Conservation (phyloP, 148 eudicot species). For the Pharnaceum exiguum region DNA sequence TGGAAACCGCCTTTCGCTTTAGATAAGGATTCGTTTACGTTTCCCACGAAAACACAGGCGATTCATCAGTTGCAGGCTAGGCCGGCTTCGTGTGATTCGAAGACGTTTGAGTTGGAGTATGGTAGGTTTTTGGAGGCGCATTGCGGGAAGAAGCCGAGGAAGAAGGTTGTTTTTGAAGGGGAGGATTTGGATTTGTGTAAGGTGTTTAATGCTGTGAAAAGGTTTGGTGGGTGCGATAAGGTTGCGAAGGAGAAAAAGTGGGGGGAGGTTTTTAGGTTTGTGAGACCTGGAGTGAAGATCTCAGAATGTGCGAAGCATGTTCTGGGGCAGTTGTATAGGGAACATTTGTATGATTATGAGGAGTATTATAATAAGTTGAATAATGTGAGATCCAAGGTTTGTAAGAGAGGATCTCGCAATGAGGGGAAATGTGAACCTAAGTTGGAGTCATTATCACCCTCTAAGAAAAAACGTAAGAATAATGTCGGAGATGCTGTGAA, state of each 20-base stretch:
- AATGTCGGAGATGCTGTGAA: constrained; percentile 51
- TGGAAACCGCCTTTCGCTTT: constrained; percentile 95
- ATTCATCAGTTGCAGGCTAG: constrained; percentile 90
- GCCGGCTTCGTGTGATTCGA: constrained; percentile 76
- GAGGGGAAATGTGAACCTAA: constrained; percentile 38
- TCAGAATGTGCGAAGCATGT: constrained; percentile 90
- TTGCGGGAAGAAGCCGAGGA: constrained; percentile 63
- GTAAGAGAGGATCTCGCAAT: constrained; percentile 31
- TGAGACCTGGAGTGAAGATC: constrained; percentile 55
- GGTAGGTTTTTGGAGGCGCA: constrained; percentile 70
- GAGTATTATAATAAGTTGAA: constrained; percentile 56
- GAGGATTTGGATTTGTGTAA: constrained; percentile 90
- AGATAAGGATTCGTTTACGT: constrained; percentile 60
- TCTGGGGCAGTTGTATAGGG: constrained; percentile 66
- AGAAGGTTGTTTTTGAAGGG: constrained; percentile 86
- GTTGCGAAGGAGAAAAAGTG: constrained; percentile 84
- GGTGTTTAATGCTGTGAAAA: constrained; percentile 83
- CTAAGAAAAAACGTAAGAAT: constrained; percentile 61
- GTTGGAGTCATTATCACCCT: constrained; percentile 32
- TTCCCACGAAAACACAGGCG: constrained; percentile 85
- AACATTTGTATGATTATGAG: constrained; percentile 89
- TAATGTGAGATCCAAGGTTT: constrained; percentile 37
- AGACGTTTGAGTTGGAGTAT: constrained; percentile 91
- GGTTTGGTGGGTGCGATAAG: constrained; percentile 90
- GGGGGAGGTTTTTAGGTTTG: constrained; percentile 85